Evolutionary conservation across 805 yeast species (phyloP), one percentile per base, ranked within the genome.

Genomic region (Saccharomyces eubayanus): DNA sequence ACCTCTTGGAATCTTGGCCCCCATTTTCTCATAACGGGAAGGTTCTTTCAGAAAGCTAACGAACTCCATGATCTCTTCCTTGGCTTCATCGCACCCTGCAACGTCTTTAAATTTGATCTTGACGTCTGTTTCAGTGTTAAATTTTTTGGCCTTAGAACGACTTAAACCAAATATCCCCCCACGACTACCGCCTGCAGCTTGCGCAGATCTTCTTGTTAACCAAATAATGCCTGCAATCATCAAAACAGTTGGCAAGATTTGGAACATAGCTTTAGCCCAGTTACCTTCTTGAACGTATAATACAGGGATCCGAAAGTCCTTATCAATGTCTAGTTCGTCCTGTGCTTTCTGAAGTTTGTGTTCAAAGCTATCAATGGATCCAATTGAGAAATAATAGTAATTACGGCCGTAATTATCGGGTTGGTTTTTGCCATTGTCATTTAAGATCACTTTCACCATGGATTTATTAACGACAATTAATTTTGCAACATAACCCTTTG

Each of bases 1-100:
- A 62, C 99, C 99, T 68, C 98, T 82, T 49, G 99, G 99, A 60
- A 94, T 94, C 69, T 90, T 89, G 43, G 98, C 99, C 43, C 99
- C 99, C 54, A 94, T 76, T 56, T 82, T 82, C 69, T 91, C 97
- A 71, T 91, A 94, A 68, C 90, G 89, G 53, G 78, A 77, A 9
- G 99, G 99, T 60, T 89, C 81, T 68, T 92, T 87, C 71, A 94
- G 80, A 68, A 95, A 94, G 62, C 85, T 83, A 51, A 94, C 99
- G 77, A 94, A 94, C 71, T 94, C 99, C 96, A 90, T 89, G 57
- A 94, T 91, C 72, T 94, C 99, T 60, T 85, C 92, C 72, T 94
- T 94, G 10, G 99, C 96, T 73, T 94, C 99, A 57, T 85, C 87
- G 77, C 92, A 87, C 51, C 99, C 99, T 1, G 99, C 99, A 51